A percentile compares a stretch with the other conserved stretches of the same genome.
Conservation (phyloP, 148 eudicot genomes). For the Persicaria tinctoria region DNA sequence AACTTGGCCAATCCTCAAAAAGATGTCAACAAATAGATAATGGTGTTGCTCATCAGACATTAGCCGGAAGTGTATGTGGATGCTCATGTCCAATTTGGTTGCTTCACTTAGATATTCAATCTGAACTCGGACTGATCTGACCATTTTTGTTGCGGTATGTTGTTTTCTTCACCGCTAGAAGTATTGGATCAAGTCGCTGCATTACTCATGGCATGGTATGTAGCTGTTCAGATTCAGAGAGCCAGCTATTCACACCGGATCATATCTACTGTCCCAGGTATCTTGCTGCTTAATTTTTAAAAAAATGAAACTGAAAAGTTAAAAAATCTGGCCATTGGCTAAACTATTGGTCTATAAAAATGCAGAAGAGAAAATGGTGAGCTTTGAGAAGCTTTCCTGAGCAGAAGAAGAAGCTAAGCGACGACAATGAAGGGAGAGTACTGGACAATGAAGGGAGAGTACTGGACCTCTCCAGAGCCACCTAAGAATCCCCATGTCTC, state of each 20-base stretch:
- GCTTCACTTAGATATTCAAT: too few species aligned
- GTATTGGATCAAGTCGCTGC: slow-evolving; percentile 35
- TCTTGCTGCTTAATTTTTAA: too few species aligned
- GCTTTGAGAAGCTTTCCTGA: slow-evolving; percentile 57
- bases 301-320: too few species aligned
- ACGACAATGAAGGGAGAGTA: slow-evolving; percentile 26
- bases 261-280: slow-evolving; percentile 53
- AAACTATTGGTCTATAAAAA: too few species aligned
- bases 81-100: slow-evolving; percentile 25
- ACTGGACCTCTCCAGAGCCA: slow-evolving; percentile 18
- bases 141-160: too few species aligned
- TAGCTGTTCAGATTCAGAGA: slow-evolving; percentile 18
- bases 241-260: slow-evolving; percentile 19
- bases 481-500: slow-evolving; percentile 25
- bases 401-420: slow-evolving; percentile 51
- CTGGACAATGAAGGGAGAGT: too few species aligned
- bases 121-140: too few species aligned
- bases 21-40: neutral
- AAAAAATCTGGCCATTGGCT: too few species aligned
- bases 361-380: neutral
- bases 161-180: too few species aligned
- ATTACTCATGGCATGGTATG: slow-evolving; percentile 25
- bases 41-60: neutral
- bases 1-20: neutral
- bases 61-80: neutral